Conservation (phyloP, 495 filamentous ascomycete genomes). For the Chaetomium fimeti region DNA sequence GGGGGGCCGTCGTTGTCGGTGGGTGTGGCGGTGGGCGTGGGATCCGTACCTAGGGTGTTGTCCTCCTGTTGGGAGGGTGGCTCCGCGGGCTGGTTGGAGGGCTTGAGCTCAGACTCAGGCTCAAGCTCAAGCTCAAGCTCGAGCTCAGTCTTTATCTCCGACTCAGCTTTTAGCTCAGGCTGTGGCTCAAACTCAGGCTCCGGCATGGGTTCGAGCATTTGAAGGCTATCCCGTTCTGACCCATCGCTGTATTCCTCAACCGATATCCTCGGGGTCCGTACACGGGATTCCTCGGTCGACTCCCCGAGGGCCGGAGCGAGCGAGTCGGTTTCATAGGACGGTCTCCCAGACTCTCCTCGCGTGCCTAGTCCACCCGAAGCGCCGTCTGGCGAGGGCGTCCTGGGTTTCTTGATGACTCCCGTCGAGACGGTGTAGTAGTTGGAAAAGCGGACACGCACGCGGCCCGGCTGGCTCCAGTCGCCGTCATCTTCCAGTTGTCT, state of each 20-base stretch:
- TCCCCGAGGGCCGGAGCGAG: background rate
- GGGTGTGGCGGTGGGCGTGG: background rate
- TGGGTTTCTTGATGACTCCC: constrained; percentile 55
- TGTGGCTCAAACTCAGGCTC: constrained; percentile 31
- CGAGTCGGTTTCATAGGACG: constrained; percentile 13
- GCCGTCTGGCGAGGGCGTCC: constrained; percentile 2
- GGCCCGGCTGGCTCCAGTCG: constrained; percentile 31
- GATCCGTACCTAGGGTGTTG: background rate
- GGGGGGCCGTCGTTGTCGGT: background rate
- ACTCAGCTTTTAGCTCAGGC: constrained; percentile 37
- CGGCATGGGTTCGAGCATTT: constrained; percentile 39
- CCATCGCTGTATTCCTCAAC: constrained; percentile 44
- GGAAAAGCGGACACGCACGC: constrained; percentile 64
- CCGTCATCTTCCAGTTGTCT: constrained; percentile 67
- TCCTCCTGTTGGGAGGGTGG: background rate
- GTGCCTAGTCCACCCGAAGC: background rate
- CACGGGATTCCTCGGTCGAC: background rate
- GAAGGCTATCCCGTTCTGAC: constrained; percentile 14
- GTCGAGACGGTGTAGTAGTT: constrained; percentile 91
- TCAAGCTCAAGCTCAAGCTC: constrained; percentile 32
- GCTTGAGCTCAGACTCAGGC: constrained; percentile 36
- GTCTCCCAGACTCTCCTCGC: background rate
- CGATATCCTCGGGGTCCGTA: constrained; percentile 43
- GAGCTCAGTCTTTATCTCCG: constrained; percentile 31
- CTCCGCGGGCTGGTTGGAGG: constrained; percentile 25